Evolutionary conservation across 2,329 filamentous ascomycete genomes (phyloP), one percentile per base, ranked within the genome.

Genomic region (Verticillium longisporum): DNA sequence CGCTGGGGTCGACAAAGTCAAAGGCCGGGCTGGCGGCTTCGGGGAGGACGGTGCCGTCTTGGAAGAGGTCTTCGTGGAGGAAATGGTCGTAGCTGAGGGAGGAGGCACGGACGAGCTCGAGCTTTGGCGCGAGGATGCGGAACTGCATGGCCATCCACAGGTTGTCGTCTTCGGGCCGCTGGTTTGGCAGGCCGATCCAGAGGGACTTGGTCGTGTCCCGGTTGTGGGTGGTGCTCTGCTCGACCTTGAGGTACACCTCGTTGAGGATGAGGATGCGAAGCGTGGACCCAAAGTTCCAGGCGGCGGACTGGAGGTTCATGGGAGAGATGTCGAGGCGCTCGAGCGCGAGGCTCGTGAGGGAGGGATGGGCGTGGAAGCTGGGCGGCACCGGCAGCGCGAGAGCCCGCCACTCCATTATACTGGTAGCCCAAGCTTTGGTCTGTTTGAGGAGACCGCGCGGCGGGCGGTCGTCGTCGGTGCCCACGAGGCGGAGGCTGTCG

Each of bases 151-250:
- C 78, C 32, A 80, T 69, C 78, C 78, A 81, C 15, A 67, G 64
- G 58, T 74, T 71, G 37, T 75, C 69, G 14, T 70, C 66, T 4
- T 64, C 63, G 0, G 78, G 78, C 0, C 72, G 71, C 38, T 72
- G 67, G 62, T 80, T 80, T 6, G 78, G 78, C 10, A 79, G 56
- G 14, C 79, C 79, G 56, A 81, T 69, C 79, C 79, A 81, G 21
- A 81, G 72, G 6, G 73, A 68, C 61, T 73, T 71, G 57, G 68
- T 68, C 1, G 68, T 68, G 59, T 74, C 70, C 15, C 70, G 63
- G 60, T 76, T 74, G 61, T 55, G 70, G 41, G 72, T 66, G 50
- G 64, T 60, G n/a, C 70, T 69, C 61, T 77, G 74, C 54, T 74
- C 69, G 7, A 71, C 73, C 68, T 80, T 79, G 55, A 59, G 31